These are phyloP conservation scores for Pyrus pyrifolia DNA, from an alignment of 306 rosid species.

Conservation along the genomic window DNA sequence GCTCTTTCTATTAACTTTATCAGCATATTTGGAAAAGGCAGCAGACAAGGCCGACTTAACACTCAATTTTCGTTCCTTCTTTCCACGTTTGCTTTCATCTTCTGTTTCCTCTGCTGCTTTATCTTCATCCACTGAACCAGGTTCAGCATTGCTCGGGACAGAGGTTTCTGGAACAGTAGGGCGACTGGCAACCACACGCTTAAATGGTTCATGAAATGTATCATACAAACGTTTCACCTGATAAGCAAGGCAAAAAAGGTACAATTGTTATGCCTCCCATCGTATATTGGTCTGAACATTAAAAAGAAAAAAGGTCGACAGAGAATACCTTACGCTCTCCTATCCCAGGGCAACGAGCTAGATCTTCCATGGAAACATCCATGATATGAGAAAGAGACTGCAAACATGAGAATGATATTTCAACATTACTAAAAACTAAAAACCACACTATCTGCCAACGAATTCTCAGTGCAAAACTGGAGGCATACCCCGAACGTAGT, in stretches of 20 bases:
- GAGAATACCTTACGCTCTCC: constrained; percentile 90
- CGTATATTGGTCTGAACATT: neutral
- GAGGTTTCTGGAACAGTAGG: constrained; percentile 42
- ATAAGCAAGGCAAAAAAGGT: neutral
- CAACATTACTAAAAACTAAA: neutral
- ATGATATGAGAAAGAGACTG: constrained; percentile 88
- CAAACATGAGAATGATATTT: constrained; percentile 19
- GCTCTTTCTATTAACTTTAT: constrained; percentile 40
- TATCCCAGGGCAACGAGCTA: constrained; percentile 98
- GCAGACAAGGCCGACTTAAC: constrained; percentile 76
- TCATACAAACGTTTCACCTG: constrained; percentile 88
- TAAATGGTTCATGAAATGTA: constrained; percentile 93
- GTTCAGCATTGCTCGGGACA: constrained; percentile 33
- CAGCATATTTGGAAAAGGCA: constrained; percentile 73
- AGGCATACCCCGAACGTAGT: constrained; percentile 81
- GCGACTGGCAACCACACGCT: constrained; percentile 53
- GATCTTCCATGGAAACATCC: constrained; percentile 98
- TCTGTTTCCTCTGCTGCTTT: constrained; percentile 28
- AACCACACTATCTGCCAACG: neutral
- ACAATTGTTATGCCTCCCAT: neutral
- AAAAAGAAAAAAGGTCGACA: neutral
- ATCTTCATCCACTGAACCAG: constrained; percentile 32
- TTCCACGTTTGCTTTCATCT: constrained; percentile 31
- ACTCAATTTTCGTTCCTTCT: constrained; percentile 54
- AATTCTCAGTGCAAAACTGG: neutral